phyloP scores from a whole-genome alignment of 176 grass and related monocot species.

The Pontederia paniculata region DNA sequence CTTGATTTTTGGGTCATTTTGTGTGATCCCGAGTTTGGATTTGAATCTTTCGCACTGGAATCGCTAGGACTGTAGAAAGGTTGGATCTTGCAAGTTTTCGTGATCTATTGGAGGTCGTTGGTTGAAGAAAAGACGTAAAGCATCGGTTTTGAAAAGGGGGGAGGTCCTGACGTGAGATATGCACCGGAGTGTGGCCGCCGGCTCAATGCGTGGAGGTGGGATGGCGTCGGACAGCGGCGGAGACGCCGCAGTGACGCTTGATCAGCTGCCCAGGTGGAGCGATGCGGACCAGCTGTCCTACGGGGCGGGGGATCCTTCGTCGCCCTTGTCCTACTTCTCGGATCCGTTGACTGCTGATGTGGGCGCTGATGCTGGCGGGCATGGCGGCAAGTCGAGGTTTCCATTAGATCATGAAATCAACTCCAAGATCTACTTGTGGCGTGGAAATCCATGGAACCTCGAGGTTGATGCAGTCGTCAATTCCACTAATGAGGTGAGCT shows the following conservation, averaged over 20 bases:
- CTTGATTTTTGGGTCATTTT: too few relatives aligned
- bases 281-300: constrained; percentile 59
- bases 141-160: neutral
- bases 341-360: constrained; percentile 33
- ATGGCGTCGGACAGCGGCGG: constrained; percentile 31
- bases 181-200: constrained; percentile 14
- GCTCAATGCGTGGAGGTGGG: constrained; percentile 19
- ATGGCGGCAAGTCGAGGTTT: constrained; percentile 40
- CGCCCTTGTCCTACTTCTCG: constrained; percentile 34
- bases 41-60: too few relatives aligned
- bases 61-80: too few relatives aligned
- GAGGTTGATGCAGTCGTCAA: constrained; percentile 98
- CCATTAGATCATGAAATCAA: constrained; percentile 76
- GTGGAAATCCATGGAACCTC: constrained; percentile 82
- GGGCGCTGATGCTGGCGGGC: constrained; percentile 26
- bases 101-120: neutral
- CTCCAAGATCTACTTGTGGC: constrained; percentile 80
- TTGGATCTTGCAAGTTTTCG: neutral
- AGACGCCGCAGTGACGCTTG: constrained; percentile 59
- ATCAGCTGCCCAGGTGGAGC: constrained; percentile 86
- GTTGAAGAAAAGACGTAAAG: neutral
- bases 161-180: constrained; percentile 9
- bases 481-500: constrained; percentile 81
- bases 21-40: too few relatives aligned
- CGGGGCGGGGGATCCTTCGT: constrained; percentile 34